Base-by-base conservation (phyloP, 805 yeast species). In the Pichia exigua region DNA sequence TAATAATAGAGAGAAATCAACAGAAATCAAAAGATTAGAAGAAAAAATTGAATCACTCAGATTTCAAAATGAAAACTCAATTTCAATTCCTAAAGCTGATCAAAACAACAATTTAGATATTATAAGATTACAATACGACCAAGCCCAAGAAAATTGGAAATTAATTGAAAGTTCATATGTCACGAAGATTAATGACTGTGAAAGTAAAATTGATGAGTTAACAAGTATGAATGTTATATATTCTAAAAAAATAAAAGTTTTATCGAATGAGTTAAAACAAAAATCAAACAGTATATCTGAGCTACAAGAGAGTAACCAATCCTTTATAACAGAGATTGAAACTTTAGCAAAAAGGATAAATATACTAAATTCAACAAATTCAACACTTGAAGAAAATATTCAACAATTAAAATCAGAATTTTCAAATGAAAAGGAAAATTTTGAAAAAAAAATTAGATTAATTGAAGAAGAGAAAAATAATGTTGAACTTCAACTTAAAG, bases 131-230 rank as follows among this genome's bases (percentile, higher is more conserved):
- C 94, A 90, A 64, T 84, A 87, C 57, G 77, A 86, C 9, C 76
- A 82, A 17, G 85, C 92, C 0, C 84, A 84, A 51, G 88, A 83
- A 56, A 87, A 85, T 64, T 88, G 96, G 95, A 83, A 85, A 51
- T 71, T 81, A 20, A 82, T 89, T 43, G 97, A 94, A 65, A 76
- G 85, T 41, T 73, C 81, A 3, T 72, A 89, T 53, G 70, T 74
- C 54, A 64, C 68, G 10, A 77, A 76, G 52, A 72, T 83, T 20
- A 64, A 76, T 5, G 52, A 59, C 17, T 57, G 76, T n/a, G 76
- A 78, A 52, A 63, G 61, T 46, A 81, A 80, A 48, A 62, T 77
- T 9, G 76, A 72, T 38, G 66, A 65, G 7, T 57, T 73, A 45
- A 61, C 62, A 41, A 60, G 60, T 44, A 65, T 63, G 42, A 69